These are phyloP conservation scores for Domatiomyces catenatus DNA, from an alignment of 2,329 filamentous ascomycete species.

Conservation along the genomic window DNA sequence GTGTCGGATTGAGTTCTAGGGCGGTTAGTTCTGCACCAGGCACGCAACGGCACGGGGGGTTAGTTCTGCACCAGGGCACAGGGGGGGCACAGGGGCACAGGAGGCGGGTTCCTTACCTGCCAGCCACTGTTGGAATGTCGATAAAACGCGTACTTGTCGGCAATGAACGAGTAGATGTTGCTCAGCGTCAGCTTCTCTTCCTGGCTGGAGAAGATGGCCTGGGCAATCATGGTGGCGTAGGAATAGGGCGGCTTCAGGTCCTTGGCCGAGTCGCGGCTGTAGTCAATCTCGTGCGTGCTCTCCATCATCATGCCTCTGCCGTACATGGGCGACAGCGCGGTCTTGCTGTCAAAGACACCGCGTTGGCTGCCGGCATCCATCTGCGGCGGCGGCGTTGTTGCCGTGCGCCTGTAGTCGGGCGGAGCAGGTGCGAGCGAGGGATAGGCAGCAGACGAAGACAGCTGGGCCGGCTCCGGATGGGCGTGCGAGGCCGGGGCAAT, in stretches of 20 bases:
- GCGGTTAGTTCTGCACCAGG: constrained; percentile 6
- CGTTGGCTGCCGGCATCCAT: constrained; percentile 17
- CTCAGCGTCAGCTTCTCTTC: constrained; percentile 82
- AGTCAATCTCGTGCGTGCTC: constrained; percentile 37
- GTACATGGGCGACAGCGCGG: constrained; percentile 33
- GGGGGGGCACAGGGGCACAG: background rate
- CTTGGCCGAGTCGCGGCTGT: constrained; percentile 64
- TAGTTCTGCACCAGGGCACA: too few species aligned
- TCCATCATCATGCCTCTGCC: constrained; percentile 39
- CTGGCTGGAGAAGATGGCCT: constrained; percentile 74
- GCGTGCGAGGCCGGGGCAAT: constrained; percentile 25
- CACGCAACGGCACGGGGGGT: too few species aligned
- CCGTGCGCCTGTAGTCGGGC: constrained; percentile 28
- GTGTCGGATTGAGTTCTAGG: constrained; percentile 83
- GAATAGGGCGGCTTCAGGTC: constrained; percentile 93
- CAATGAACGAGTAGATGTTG: constrained; percentile 90
- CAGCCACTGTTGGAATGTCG: constrained; percentile 72
- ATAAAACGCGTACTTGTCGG: constrained; percentile 83
- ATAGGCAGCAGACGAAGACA: constrained; percentile 6
- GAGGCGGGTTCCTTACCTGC: constrained; percentile 49
- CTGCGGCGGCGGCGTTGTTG: constrained; percentile 15
- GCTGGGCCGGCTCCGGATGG: constrained; percentile 19
- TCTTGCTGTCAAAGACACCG: constrained; percentile 22
- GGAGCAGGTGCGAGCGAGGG: constrained; percentile 28
- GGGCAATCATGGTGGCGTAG: constrained; percentile 92